These are phyloP conservation scores for Saccharomyces hybrid DNA, from an alignment of 1,139 yeast species.

Conservation along the genomic window DNA sequence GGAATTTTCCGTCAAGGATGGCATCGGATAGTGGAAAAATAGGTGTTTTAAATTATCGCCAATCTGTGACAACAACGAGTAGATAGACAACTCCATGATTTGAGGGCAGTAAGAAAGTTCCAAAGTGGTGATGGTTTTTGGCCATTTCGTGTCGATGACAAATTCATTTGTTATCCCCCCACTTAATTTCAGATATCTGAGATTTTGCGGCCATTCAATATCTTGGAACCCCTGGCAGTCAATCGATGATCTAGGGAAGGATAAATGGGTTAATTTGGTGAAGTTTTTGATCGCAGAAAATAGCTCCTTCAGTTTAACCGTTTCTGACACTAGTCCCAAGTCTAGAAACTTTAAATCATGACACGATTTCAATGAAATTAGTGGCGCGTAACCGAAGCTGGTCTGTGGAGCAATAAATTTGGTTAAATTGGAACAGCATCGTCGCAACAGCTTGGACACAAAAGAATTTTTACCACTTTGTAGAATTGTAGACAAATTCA, in stretches of 20 bases:
- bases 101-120: conserved; percentile 87
- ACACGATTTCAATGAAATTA: conserved; percentile 71
- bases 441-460: conserved; percentile 70
- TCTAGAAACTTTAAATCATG: conserved; percentile 57
- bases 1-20: conserved; percentile 59
- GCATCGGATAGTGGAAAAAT: conserved; percentile 82
- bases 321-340: conserved; percentile 83
- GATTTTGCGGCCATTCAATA: conserved; percentile 64
- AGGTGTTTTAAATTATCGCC: conserved; percentile 60
- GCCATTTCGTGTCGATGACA: conserved; percentile 57
- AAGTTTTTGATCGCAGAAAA: conserved; percentile 66
- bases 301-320: conserved; percentile 71
- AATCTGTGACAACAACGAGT: conserved; percentile 49
- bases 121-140: conserved; percentile 58
- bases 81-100: conserved; percentile 54
- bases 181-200: conserved; percentile 65
- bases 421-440: conserved; percentile 58
- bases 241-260: conserved; percentile 85
- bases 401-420: conserved; percentile 88
- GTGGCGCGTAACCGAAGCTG: conserved; percentile 85
- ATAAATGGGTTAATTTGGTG: conserved; percentile 57
- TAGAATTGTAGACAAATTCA: conserved; percentile 71
- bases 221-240: conserved; percentile 54
- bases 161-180: conserved; percentile 88
- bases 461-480: conserved; percentile 92